Evolutionary conservation across 441 rosid genomes (phyloP).

Genomic region (Erodium texanum): DNA sequence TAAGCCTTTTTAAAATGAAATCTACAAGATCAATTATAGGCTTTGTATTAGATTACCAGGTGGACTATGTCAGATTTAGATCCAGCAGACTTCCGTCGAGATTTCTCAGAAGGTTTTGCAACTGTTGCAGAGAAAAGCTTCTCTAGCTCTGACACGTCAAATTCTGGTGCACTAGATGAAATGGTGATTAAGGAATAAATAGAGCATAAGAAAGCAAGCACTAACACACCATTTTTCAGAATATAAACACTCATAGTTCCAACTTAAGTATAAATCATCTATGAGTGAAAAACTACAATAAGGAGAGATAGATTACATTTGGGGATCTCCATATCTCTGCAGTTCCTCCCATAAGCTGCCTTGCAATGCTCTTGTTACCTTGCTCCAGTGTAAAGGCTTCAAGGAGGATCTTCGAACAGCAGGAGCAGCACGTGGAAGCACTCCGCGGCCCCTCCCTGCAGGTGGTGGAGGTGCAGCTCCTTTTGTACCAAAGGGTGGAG

Average conservation of each 20-base stretch:
- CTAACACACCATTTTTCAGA: conserved; percentile 5
- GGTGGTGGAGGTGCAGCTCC: conserved; percentile 30
- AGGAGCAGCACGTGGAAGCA: conserved; percentile 37
- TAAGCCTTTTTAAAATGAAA: conserved; percentile 1
- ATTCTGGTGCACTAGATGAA: conserved; percentile 58
- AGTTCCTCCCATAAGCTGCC: conserved; percentile 99
- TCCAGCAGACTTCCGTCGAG: conserved; percentile 50
- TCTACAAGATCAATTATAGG: neutral
- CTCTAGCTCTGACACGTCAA: conserved; percentile 93
- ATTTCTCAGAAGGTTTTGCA: conserved; percentile 48
- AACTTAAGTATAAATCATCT: conserved; percentile 4
- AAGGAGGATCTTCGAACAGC: conserved; percentile 72
- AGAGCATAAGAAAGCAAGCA: conserved; percentile 2
- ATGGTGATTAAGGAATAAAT: neutral
- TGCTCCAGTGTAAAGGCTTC: conserved; percentile 97
- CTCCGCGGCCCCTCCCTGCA: conserved; percentile 70
- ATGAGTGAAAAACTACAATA: conserved; percentile 17
- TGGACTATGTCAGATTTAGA: conserved; percentile 78
- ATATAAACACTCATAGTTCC: conserved; percentile 9
- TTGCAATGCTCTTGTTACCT: conserved; percentile 90
- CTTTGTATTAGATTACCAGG: conserved; percentile 43
- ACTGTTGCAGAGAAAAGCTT: conserved; percentile 76
- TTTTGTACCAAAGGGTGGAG: conserved; percentile 43
- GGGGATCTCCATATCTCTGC: conserved; percentile 81
- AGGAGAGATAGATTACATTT: conserved; percentile 43